Conservation (phyloP, 129 eudicot species). For the Lactuca saligna region DNA sequence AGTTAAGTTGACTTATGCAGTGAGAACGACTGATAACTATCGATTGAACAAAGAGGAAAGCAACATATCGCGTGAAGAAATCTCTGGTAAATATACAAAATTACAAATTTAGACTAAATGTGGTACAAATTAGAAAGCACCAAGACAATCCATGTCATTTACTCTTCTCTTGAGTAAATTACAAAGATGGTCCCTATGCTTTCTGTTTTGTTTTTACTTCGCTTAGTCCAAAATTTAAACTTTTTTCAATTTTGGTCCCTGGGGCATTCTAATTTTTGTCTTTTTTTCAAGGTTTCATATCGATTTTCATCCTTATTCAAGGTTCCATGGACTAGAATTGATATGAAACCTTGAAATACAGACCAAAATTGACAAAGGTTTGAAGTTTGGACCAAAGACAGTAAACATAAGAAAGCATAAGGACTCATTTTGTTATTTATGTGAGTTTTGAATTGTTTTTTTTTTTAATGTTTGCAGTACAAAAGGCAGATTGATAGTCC, state of each 20-base stretch:
- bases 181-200: no score
- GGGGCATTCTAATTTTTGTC: background rate
- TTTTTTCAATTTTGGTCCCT: no score
- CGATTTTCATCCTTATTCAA: no score
- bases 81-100: conserved; percentile 27
- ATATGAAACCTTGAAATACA: no score
- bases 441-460: background rate
- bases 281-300: no score
- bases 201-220: no score
- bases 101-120: no score
- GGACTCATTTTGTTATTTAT: background rate
- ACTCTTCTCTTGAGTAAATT: background rate
- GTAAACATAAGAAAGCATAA: no score
- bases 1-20: conserved; percentile 20
- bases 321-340: no score
- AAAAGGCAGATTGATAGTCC: conserved; percentile 80
- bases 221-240: no score
- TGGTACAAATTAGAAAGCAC: background rate
- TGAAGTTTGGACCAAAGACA: no score
- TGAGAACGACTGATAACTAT: conserved; percentile 47
- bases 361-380: no score
- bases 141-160: background rate
- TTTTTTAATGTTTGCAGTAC: conserved; percentile 53
- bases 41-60: conserved; percentile 49
- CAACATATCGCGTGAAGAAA: conserved; percentile 34